Evolutionary conservation across 352 stramenopile genomes (phyloP), one percentile per base, ranked within the genome.

Genomic region (Lagenidium giganteum): DNA sequence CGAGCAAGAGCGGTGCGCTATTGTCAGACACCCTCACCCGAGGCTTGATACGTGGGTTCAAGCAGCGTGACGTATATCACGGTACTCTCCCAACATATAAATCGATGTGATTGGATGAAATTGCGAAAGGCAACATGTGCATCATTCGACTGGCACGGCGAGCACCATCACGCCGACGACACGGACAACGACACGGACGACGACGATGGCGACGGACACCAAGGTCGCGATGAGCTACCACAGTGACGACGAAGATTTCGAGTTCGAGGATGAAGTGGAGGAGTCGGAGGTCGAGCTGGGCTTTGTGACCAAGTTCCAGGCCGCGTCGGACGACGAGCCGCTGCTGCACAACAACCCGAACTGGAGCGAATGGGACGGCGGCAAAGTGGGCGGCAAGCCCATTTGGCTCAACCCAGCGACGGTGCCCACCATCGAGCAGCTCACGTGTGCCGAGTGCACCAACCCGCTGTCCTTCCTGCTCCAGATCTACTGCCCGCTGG

Each of bases 401-500:
- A 81, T 67, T 25, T 98, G 90, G 93, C 69, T 98, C 16, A 69
- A 95, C 51, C 74, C 79, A 8, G 46, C 44, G 14, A 47, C 47
- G 8, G 47, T 83, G 40, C 78, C 80, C 20, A 55, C 49, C 29
- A 64, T 46, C 9, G 52, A 61, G 30, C 40, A 72, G 16, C 59
- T 91, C n/a, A 36, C 60, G 25, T 93, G 83, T 44, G 5, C 16
- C 0, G 63, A 65, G 21, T 93, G 82, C 51, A 34, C 32, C 20
- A 46, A 24, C 44, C 64, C 67, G 23, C 48, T 96, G 47, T 53
- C 75, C 9, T 95, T 96, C 42, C 56, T 96, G 36, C 41, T 93
- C 48, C 92, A 98, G 65, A 80, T 97, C 43, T 98, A 98, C 52
- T 96, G 86, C 47, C 92, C 92, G 28, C 63, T 95, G 26, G 89